phyloP scores from a whole-genome alignment of 23 red algal species.

The Chondrus crispus region DNA sequence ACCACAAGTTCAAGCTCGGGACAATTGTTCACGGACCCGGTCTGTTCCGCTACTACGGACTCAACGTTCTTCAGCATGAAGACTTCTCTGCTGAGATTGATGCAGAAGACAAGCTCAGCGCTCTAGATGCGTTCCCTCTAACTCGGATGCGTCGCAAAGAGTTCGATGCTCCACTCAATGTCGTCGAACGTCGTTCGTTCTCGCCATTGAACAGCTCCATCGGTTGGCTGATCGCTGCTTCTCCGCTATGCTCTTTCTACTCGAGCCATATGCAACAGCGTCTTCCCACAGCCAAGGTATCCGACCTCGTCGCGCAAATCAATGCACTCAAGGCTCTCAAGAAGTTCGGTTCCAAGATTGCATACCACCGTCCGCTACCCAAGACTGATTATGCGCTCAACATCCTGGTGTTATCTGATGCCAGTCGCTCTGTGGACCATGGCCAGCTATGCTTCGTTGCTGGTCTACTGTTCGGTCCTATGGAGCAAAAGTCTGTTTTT shows the following conservation, averaged over 20 bases:
- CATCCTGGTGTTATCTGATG: conserved; percentile 12
- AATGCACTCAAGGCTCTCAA: background rate
- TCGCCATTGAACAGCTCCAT: conserved; percentile 9
- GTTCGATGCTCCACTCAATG: background rate
- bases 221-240: background rate
- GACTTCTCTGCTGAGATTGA: background rate
- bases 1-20: conserved; percentile 18
- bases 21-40: background rate
- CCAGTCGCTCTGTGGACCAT: background rate
- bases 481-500: background rate
- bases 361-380: background rate
- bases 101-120: conserved; percentile 30
- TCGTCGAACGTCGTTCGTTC: background rate
- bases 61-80: conserved; percentile 3
- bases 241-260: background rate
- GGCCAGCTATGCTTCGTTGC: background rate
- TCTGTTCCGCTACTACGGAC: conserved; percentile 16
- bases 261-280: background rate
- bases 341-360: background rate
- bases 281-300: background rate
- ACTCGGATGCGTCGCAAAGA: background rate
- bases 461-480: background rate
- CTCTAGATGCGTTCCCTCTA: background rate
- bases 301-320: background rate
- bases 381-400: background rate